Base-by-base conservation (phyloP, 2,329 filamentous ascomycete genomes). In the Ophiosphaerella herpotricha region DNA sequence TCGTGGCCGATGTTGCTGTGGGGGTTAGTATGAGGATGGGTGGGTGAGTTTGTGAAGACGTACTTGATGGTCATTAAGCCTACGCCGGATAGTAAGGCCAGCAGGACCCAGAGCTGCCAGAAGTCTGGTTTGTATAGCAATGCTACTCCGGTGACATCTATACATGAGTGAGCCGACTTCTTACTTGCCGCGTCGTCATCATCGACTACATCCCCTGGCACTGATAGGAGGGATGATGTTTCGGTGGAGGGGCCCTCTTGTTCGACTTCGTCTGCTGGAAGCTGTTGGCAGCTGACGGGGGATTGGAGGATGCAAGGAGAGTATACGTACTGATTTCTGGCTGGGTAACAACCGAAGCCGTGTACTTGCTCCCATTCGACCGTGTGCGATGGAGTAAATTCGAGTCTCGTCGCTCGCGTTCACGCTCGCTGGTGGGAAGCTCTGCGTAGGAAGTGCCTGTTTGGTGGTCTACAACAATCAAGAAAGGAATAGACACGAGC, bases 1-100 rank as follows among this genome's bases (percentile, higher is more conserved):
- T 92, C 85, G 68, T 96, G 95, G 37, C 94, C 94, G 66, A 97
- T 96, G 64, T 99, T 99, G 77, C 91, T 96, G 61, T 18, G 36
- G 9, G 41, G 12, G 54, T 77, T 66, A 77, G 75, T 53, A 33
- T 39, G 18, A 29, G 1, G 13, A 5, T 32, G 21, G 9, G 8
- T 24, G 1, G 0, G 23, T 13, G 11, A n/a, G 9, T 45, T 12
- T 39, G 29, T 13, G 7, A 42, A 7, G 21, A 78, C 88, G 74
- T 80, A 96, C 91, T 99, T 99, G 76, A 99, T 99, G 0, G 93
- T 97, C 94, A 99, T 99, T 58, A 99, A 78, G 9, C 94, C 94
- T 63, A 97, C 89, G 44, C 94, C 94, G 5, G 91, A 91, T 55
- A 97, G 79, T n/a, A 97, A 83, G 34, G 87, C 91, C 82, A 99